phyloP scores from a whole-genome alignment of 805 yeast genomes.

The Cephaloascus fragrans region DNA sequence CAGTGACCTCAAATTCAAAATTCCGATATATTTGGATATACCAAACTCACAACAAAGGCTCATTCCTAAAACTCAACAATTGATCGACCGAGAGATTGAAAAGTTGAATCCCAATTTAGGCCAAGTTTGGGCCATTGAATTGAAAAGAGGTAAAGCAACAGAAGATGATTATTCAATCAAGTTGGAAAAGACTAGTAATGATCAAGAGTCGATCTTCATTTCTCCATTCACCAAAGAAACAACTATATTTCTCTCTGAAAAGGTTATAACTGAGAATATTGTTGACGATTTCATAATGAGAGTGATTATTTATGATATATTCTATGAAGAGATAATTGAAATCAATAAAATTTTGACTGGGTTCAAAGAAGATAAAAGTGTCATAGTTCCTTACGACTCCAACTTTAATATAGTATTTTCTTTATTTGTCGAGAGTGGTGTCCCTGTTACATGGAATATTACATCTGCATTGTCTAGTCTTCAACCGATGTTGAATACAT shows the following conservation, averaged over 20 bases:
- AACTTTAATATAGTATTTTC: constrained; percentile 69
- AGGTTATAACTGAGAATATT: constrained; percentile 12
- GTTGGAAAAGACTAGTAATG: constrained; percentile 14
- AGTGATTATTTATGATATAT: constrained; percentile 27
- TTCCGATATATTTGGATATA: constrained; percentile 35
- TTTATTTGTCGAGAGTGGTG: constrained; percentile 60
- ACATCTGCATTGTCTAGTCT: constrained; percentile 42
- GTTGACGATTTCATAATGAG: constrained; percentile 25
- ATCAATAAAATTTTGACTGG: constrained; percentile 11
- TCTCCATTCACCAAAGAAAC: constrained; percentile 27
- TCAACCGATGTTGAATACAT: constrained; percentile 40
- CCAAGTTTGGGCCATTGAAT: constrained; percentile 19
- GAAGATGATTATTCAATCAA: constrained; percentile 26
- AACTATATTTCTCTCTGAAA: constrained; percentile 17
- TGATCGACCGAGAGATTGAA: constrained; percentile 19
- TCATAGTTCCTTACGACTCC: constrained; percentile 50
- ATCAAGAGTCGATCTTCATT: constrained; percentile 13
- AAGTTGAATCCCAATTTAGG: constrained; percentile 12
- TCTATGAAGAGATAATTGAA: constrained; percentile 24
- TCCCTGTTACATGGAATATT: constrained; percentile 67
- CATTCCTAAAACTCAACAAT: constrained; percentile 21
- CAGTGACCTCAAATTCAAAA: constrained; percentile 14
- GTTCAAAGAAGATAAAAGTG: constrained; percentile 2
- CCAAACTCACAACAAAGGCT: constrained; percentile 18
- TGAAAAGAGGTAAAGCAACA: constrained; percentile 12